Conservation (phyloP, 441 rosid species). For the Syzygium malaccense region DNA sequence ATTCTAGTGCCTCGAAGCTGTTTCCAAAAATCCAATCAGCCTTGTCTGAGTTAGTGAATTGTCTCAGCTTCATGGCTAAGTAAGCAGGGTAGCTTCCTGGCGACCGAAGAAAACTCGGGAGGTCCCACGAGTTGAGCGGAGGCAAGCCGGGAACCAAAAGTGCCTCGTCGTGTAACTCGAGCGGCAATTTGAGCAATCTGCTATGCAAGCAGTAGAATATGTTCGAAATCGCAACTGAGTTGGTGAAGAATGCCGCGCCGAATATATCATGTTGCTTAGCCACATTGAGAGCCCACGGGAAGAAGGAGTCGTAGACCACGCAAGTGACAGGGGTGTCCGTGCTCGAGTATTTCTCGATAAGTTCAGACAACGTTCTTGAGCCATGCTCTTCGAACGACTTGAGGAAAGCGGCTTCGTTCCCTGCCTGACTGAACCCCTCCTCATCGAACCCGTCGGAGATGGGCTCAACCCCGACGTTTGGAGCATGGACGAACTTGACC, state of each 20-base stretch:
- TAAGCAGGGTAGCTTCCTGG: constrained; percentile 43
- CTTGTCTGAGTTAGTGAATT: constrained; percentile 35
- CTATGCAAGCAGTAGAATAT: constrained; percentile 25
- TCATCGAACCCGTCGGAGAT: constrained; percentile 72
- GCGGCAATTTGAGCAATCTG: constrained; percentile 32
- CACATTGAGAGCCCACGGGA: constrained; percentile 79
- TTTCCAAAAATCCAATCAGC: constrained; percentile 62
- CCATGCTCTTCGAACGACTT: constrained; percentile 40
- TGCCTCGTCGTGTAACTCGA: constrained; percentile 14
- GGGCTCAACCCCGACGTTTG: constrained; percentile 36
- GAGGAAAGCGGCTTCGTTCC: constrained; percentile 24
- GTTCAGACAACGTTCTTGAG: constrained; percentile 32
- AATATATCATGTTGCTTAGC: constrained; percentile 41
- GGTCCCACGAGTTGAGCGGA: constrained; percentile 30
- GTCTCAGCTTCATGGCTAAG: constrained; percentile 40
- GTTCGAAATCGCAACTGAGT: constrained; percentile 39
- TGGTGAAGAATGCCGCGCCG: constrained; percentile 66
- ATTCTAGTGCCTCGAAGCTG: constrained; percentile 46
- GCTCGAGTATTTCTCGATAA: constrained; percentile 24
- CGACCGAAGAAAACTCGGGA: constrained; percentile 42
- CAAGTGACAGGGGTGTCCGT: constrained; percentile 32
- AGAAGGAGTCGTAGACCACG: constrained; percentile 58
- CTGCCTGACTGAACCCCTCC: constrained; percentile 31
- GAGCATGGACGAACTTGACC: constrained; percentile 28
- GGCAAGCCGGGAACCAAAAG: constrained; percentile 44